phyloP scores from a whole-genome alignment of 176 grass and related monocot species.

The Oryza meyeriana region DNA sequence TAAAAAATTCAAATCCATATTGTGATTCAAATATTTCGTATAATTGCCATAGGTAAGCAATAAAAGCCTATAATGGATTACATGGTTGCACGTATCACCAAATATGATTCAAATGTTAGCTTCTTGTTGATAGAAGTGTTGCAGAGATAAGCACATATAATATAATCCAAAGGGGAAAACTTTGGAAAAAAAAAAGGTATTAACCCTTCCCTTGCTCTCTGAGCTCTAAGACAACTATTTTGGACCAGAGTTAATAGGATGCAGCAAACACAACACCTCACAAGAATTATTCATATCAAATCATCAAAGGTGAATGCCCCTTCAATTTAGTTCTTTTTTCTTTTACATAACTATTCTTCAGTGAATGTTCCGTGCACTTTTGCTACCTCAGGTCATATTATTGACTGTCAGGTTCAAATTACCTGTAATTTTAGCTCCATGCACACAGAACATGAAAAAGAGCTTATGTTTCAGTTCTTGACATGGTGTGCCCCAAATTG shows the following conservation, averaged over 20 bases:
- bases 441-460: background rate
- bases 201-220: background rate
- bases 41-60: background rate
- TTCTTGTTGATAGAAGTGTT: background rate
- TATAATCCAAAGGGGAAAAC: background rate
- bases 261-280: background rate
- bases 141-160: background rate
- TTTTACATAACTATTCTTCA: background rate
- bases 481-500: background rate
- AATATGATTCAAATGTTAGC: background rate
- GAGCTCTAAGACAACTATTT: background rate
- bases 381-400: background rate
- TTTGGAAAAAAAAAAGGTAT: background rate
- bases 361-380: background rate
- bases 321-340: conserved; percentile 6
- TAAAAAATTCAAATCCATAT: background rate
- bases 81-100: background rate
- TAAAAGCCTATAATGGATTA: background rate
- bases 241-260: background rate
- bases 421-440: background rate
- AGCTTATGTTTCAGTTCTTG: background rate
- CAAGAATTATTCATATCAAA: background rate
- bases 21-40: background rate
- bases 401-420: background rate
- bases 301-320: background rate